These are phyloP conservation scores for Globisporangium nagaii DNA, from an alignment of 352 stramenopile species.

Conservation along the genomic window DNA sequence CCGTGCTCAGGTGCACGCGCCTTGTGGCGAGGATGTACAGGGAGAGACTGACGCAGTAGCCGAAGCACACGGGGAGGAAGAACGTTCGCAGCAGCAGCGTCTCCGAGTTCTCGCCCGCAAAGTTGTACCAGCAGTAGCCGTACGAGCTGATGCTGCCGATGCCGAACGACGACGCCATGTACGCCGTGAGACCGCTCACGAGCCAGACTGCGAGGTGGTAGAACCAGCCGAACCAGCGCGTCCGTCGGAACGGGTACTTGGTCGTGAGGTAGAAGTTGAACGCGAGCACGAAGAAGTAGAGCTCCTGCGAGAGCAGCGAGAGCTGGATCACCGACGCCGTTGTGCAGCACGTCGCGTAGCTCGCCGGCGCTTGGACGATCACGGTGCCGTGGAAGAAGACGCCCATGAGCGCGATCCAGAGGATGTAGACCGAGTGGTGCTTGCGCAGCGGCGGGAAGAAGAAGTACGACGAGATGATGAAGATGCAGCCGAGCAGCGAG, in stretches of 20 bases:
- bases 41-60: conserved; percentile 64
- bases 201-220: conserved; percentile 73
- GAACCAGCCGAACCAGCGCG: conserved; percentile 55
- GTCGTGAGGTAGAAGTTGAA: conserved; percentile 87
- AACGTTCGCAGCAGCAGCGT: conserved; percentile 61
- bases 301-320: conserved; percentile 67
- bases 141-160: conserved; percentile 59
- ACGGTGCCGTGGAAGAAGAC: conserved; percentile 77
- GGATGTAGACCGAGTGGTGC: conserved; percentile 69
- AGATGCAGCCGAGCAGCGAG: conserved; percentile 67
- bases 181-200: conserved; percentile 38
- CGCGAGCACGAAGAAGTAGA: conserved; percentile 83
- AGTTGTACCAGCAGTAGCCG: conserved; percentile 80
- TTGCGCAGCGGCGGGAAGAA: conserved; percentile 78
- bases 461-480: conserved; percentile 77
- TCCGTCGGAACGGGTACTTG: conserved; percentile 81
- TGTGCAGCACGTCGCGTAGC: conserved; percentile 56
- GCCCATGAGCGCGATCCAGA: conserved; percentile 80
- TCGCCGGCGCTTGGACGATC: conserved; percentile 35
- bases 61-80: conserved; percentile 47
- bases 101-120: conserved; percentile 35
- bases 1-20: conserved; percentile 55
- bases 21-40: conserved; percentile 72
- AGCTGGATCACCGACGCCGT: conserved; percentile 63
- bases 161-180: conserved; percentile 41